phyloP scores from a whole-genome alignment of 192 early-diverging fungal genomes.

The Coemansia sp. region DNA sequence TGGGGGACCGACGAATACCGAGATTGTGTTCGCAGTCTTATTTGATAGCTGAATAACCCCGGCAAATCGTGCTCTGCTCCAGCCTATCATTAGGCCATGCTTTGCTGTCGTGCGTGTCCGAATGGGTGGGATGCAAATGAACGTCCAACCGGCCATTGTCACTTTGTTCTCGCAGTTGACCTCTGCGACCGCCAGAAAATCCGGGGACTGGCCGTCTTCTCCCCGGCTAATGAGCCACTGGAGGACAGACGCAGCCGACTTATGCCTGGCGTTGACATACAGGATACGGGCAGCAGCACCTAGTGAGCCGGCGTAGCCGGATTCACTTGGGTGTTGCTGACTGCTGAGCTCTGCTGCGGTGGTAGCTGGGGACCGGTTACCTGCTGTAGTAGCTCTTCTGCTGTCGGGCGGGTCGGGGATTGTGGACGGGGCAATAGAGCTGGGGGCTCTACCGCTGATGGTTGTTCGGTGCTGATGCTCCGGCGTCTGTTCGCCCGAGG shows the following conservation, averaged over 20 bases:
- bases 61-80: background rate
- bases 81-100: background rate
- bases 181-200: background rate
- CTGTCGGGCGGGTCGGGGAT: too few relatives aligned
- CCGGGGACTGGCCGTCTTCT: background rate
- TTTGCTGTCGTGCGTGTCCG: background rate
- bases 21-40: background rate
- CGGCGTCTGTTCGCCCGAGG: too few relatives aligned
- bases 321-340: background rate
- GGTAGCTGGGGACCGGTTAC: too few relatives aligned
- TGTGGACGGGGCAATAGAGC: too few relatives aligned
- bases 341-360: background rate
- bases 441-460: too few relatives aligned
- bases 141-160: background rate
- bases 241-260: background rate
- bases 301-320: background rate
- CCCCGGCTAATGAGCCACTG: background rate
- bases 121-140: background rate
- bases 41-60: background rate
- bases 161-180: background rate
- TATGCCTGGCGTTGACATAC: background rate
- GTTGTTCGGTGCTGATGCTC: too few relatives aligned
- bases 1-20: background rate
- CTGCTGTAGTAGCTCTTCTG: too few relatives aligned
- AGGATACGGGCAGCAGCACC: background rate